Conservation (phyloP, 208 protist genomes). For the Leishmania guyanensis region DNA sequence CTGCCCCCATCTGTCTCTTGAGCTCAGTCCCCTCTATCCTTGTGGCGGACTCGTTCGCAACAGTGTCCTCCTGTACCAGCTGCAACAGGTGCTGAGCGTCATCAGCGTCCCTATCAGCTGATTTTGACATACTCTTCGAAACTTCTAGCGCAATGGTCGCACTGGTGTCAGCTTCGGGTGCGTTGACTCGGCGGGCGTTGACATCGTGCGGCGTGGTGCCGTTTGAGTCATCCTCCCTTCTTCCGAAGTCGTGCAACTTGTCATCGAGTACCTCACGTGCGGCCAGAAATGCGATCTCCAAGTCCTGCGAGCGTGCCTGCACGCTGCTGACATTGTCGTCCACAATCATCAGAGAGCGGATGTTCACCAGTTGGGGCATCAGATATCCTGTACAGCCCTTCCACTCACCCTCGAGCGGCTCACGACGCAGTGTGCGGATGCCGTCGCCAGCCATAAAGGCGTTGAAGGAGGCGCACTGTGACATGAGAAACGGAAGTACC, state of each 20-base stretch:
- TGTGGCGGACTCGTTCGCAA: neutral
- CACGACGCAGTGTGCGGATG: conserved; percentile 48
- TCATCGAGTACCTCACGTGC: conserved; percentile 73
- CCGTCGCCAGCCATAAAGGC: conserved; percentile 80
- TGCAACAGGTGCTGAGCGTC: neutral
- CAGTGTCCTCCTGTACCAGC: neutral
- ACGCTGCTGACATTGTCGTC: conserved; percentile 74
- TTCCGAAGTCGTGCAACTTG: conserved; percentile 39
- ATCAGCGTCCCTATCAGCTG: neutral
- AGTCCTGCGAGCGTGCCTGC: conserved; percentile 64
- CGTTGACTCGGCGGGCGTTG: neutral
- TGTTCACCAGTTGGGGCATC: conserved; percentile 62
- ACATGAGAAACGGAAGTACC: conserved; percentile 87
- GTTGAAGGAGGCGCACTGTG: conserved; percentile 79
- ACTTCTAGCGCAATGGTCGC: neutral
- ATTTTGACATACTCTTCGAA: neutral
- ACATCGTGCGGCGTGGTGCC: neutral
- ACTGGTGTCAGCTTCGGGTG: neutral
- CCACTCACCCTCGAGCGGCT: conserved; percentile 65
- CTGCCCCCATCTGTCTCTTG: neutral
- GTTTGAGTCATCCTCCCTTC: conserved; percentile 9
- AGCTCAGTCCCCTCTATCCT: neutral
- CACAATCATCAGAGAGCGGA: conserved; percentile 89
- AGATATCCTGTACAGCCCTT: conserved; percentile 81
- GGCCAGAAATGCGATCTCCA: conserved; percentile 82